Evolutionary conservation across 106 monocot species (phyloP), one percentile per base, ranked within the genome.

Genomic region (Acanthochlamys bracteata): DNA sequence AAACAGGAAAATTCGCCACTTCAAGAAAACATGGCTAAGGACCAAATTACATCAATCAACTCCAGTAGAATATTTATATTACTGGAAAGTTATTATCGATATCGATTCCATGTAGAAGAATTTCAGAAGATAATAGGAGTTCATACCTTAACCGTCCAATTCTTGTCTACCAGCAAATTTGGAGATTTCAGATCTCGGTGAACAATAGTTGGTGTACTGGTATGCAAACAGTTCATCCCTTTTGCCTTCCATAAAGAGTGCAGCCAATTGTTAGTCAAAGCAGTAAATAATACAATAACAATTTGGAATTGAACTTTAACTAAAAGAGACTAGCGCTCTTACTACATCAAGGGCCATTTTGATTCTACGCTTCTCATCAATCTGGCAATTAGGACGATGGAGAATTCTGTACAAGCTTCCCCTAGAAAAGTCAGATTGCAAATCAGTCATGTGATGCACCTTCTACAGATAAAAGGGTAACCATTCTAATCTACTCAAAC

Each of bases 291-390:
- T 45, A 23, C 11, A 46, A 14, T 59, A 49, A 14, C 17, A 49
- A 49, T 49, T 49, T 17, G 2, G 3, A 49, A 1, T 49, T 17
- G 49, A 49, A 33, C 6, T 33, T 33, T 33, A 33, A 3, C 6
- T 33, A 33, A 49, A 17, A 49, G 49, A 49, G 49, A 55, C n/a
- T 10, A 55, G 53, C 24, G 63, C 16, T 27, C 41, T 11, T 83
- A 96, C 95, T 84, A 96, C 90, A 83, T 91, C 90, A 70, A 88
- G 83, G 15, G 95, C 95, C 95, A 96, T 96, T 64, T 90, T 84
- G 25, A 96, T 90, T 66, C 95, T 74, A 4, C 86, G 82, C 66
- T 83, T 90, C 66, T 96, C 84, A 64, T 96, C 95, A 78, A 96
- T 87, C 74, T 90, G 87, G 66, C 84, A 91, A 85, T 85, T 80